phyloP scores from a whole-genome alignment of 139 green algal species.

The Pleodorina starrii region DNA sequence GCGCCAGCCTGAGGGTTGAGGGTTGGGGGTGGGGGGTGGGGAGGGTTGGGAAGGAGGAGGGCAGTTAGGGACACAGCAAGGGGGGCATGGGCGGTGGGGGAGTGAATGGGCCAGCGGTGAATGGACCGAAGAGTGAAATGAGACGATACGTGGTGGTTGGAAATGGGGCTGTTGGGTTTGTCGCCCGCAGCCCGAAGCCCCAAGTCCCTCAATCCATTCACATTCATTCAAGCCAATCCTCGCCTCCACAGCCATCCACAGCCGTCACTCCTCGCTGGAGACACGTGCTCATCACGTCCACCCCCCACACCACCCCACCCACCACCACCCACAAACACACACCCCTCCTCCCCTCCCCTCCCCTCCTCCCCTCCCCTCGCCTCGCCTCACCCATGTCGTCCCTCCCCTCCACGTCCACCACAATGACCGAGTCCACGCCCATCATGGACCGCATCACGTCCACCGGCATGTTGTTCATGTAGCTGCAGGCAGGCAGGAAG shows the following conservation, averaged over 20 bases:
- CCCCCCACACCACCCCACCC: no score
- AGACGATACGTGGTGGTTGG: no score
- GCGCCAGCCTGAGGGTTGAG: slow-evolving; percentile 65
- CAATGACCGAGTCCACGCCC: slow-evolving; percentile 80
- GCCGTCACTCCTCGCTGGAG: no score
- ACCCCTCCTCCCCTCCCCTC: neutral
- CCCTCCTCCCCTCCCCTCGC: neutral
- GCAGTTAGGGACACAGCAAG: neutral
- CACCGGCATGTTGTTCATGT: slow-evolving; percentile 51
- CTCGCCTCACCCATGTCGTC: slow-evolving; percentile 60
- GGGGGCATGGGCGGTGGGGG: neutral
- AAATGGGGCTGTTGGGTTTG: no score
- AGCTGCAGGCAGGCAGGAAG: slow-evolving; percentile 9
- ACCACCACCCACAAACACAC: neutral
- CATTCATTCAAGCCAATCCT: no score
- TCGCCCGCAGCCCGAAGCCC: no score
- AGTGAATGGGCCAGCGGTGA: neutral
- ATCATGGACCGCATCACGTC: slow-evolving; percentile 54
- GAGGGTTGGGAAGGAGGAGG: neutral
- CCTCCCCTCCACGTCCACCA: slow-evolving; percentile 88
- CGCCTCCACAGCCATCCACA: no score
- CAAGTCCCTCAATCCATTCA: no score
- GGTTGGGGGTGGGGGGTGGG: neutral
- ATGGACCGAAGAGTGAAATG: neutral
- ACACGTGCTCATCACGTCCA: no score